These are phyloP conservation scores for Corymbia maculata DNA, from an alignment of 345 rosid species.

Conservation along the genomic window DNA sequence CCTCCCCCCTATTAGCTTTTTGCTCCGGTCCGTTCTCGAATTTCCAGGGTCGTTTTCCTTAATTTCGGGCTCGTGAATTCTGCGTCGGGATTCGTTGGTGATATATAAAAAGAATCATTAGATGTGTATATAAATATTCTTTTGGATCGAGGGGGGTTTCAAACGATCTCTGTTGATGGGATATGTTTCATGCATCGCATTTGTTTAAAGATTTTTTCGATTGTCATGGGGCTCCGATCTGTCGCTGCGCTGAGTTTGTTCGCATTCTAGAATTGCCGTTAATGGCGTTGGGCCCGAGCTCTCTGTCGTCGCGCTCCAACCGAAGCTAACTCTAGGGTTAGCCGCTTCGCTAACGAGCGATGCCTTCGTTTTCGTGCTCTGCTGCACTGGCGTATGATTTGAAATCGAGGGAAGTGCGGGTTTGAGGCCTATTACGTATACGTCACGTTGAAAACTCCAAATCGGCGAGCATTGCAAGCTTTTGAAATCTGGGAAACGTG, in stretches of 20 bases:
- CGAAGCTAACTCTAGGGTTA: not conserved
- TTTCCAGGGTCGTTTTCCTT: not conserved
- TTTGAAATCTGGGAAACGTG: not conserved
- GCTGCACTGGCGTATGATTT: not conserved
- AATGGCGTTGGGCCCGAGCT: not conserved
- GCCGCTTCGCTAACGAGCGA: not conserved
- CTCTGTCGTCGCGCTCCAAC: not conserved
- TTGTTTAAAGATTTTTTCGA: not conserved
- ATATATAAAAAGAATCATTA: not conserved
- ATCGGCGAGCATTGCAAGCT: not conserved
- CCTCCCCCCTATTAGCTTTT: conserved; percentile 22
- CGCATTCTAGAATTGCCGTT: not conserved
- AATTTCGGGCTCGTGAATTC: not conserved
- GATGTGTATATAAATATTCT: not conserved
- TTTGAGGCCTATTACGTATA: not conserved
- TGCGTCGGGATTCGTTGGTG: not conserved
- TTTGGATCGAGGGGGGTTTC: not conserved
- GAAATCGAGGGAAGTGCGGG: not conserved
- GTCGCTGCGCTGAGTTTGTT: not conserved
- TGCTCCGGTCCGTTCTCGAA: not conserved
- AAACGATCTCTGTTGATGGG: not conserved
- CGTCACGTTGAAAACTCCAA: not conserved
- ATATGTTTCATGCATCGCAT: not conserved
- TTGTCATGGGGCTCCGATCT: not conserved
- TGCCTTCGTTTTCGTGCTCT: not conserved